Evolutionary conservation across 805 yeast genomes (phyloP).

Genomic region (Pichia membranifaciens): DNA sequence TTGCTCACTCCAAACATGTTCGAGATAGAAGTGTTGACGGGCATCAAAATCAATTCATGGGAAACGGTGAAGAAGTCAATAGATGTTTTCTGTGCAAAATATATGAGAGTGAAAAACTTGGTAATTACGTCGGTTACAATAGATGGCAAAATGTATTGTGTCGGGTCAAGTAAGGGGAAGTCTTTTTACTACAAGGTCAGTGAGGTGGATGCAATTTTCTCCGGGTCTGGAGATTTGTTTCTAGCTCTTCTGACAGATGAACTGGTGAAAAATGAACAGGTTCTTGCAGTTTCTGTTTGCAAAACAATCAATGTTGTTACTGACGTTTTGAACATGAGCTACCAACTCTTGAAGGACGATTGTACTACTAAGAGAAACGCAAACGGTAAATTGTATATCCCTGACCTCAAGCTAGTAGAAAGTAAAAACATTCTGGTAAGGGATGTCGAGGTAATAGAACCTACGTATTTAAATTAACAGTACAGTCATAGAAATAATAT

Average conservation of each 20-base stretch:
- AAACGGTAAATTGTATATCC: slow-evolving; percentile 28
- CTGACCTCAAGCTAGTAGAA: slow-evolving; percentile 41
- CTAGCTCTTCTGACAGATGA: slow-evolving; percentile 54
- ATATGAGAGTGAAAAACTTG: slow-evolving; percentile 39
- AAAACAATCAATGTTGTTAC: slow-evolving; percentile 37
- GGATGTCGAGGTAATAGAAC: not conserved
- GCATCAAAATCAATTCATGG: slow-evolving; percentile 35
- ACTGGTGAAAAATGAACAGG: slow-evolving; percentile 30
- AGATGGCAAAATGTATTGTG: slow-evolving; percentile 30
- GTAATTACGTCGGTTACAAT: slow-evolving; percentile 55
- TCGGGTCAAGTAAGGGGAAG: slow-evolving; percentile 34
- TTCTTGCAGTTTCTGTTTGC: slow-evolving; percentile 32
- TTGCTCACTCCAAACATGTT: slow-evolving; percentile 70
- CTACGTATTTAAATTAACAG: slow-evolving; percentile 1
- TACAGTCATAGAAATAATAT: not conserved
- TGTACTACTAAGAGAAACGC: slow-evolving; percentile 6
- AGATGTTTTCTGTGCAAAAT: slow-evolving; percentile 36
- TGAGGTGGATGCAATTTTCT: slow-evolving; percentile 53
- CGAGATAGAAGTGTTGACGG: slow-evolving; percentile 60
- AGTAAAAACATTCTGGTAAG: slow-evolving; percentile 29
- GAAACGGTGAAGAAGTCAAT: slow-evolving; percentile 36
- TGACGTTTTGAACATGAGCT: slow-evolving; percentile 37
- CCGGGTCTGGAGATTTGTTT: slow-evolving; percentile 73
- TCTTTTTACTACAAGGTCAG: slow-evolving; percentile 38
- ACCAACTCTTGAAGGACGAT: slow-evolving; percentile 19